Conservation (phyloP, 768 basidiomycete species). For the Amanita pseudoporphyria region DNA sequence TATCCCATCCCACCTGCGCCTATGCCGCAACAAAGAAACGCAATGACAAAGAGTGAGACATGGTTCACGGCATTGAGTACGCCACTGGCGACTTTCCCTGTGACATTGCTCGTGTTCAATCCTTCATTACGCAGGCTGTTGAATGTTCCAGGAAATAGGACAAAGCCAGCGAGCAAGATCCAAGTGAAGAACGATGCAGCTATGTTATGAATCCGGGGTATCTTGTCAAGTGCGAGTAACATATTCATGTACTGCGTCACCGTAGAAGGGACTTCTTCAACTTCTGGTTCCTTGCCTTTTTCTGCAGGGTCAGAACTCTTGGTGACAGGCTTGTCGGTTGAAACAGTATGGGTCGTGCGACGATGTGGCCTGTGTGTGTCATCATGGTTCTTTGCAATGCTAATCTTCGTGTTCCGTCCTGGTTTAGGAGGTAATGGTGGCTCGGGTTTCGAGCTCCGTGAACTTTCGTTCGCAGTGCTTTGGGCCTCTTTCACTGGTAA, state of each 20-base stretch:
- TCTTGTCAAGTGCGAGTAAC: slow-evolving; percentile 50
- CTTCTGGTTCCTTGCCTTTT: neutral
- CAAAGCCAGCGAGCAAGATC: slow-evolving; percentile 53
- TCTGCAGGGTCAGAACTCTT: neutral
- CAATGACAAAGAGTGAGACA: slow-evolving; percentile 31
- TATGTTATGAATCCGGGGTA: slow-evolving; percentile 39
- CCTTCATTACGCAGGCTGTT: slow-evolving; percentile 30
- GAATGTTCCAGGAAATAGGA: slow-evolving; percentile 56
- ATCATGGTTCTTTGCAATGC: neutral
- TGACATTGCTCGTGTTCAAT: slow-evolving; percentile 21
- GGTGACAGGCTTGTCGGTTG: neutral
- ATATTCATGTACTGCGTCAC: slow-evolving; percentile 51
- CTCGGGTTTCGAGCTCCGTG: neutral
- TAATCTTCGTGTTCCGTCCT: neutral
- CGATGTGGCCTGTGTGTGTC: neutral
- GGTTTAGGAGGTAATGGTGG: neutral
- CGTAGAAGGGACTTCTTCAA: slow-evolving; percentile 17
- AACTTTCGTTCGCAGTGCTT: neutral
- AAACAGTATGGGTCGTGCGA: neutral
- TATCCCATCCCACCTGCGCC: slow-evolving; percentile 46
- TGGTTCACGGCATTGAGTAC: slow-evolving; percentile 11
- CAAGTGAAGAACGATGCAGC: slow-evolving; percentile 52
- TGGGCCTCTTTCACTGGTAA: neutral
- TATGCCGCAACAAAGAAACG: slow-evolving; percentile 44
- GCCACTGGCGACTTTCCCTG: slow-evolving; percentile 34